phyloP scores from a whole-genome alignment of 805 yeast genomes.

The Suhomyces tanzawaensis region DNA sequence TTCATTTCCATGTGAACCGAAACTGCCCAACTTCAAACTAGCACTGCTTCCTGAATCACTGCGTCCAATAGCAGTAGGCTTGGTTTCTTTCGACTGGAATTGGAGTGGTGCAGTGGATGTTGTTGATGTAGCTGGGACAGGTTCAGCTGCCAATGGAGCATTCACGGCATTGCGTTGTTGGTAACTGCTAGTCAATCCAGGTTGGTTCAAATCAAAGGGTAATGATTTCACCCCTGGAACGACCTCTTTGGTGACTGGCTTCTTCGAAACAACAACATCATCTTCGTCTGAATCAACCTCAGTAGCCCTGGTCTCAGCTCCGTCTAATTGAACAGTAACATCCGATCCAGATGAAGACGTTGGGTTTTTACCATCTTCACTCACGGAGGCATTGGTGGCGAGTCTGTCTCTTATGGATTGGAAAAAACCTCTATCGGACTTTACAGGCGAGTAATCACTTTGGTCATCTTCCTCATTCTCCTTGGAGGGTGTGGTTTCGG shows the following conservation, averaged over 20 bases:
- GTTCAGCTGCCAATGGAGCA: no score
- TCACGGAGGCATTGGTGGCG: slow-evolving; percentile 11
- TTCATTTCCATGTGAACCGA: not conserved
- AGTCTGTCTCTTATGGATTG: slow-evolving; percentile 34
- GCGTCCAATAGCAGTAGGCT: no score
- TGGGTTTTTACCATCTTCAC: slow-evolving; percentile 4
- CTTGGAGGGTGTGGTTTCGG: slow-evolving; percentile 32
- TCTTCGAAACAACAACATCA: not conserved
- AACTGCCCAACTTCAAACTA: not conserved
- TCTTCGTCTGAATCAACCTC: not conserved
- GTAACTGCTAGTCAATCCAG: slow-evolving; percentile 2
- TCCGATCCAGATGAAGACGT: slow-evolving; percentile 11
- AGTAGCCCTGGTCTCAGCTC: not conserved
- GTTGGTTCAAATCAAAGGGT: slow-evolving; percentile 3
- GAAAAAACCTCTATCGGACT: slow-evolving; percentile 29
- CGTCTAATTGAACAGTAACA: slow-evolving; percentile 8
- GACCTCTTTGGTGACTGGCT: not conserved
- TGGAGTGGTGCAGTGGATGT: no score
- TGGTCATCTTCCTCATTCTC: slow-evolving; percentile 13
- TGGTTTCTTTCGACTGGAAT: no score
- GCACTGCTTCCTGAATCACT: no score
- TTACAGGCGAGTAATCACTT: slow-evolving; percentile 10
- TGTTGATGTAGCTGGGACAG: no score
- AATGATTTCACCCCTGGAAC: slow-evolving; percentile 4
- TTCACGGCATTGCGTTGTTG: no score